Conservation (phyloP, 306 rosid species). For the Morella rubra region DNA sequence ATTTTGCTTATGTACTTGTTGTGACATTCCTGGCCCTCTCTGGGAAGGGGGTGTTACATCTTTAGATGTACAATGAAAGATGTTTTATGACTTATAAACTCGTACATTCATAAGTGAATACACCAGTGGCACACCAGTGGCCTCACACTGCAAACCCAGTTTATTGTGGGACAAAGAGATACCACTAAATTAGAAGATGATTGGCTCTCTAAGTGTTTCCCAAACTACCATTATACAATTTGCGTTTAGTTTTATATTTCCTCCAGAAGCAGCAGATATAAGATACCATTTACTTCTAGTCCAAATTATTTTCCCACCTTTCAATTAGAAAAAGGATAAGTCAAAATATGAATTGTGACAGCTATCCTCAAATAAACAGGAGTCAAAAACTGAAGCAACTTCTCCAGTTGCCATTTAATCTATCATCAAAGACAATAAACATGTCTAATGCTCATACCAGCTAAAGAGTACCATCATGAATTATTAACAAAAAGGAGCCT, state of each 20-base stretch:
- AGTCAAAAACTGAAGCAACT: constrained; percentile 4
- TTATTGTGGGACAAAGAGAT: not conserved
- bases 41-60: no score
- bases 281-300: not conserved
- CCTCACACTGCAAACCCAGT: not conserved
- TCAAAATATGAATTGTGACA: constrained; percentile 1
- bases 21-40: no score
- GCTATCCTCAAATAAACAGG: not conserved
- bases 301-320: not conserved
- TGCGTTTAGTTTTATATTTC: not conserved
- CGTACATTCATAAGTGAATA: not conserved
- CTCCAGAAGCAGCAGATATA: constrained; percentile 11
- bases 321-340: not conserved
- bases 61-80: not conserved
- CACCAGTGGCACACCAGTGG: no score
- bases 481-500: not conserved
- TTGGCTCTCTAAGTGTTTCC: not conserved
- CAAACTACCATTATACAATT: not conserved
- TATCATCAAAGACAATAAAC: not conserved
- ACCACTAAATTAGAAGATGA: not conserved
- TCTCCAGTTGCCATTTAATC: not conserved
- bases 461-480: constrained; percentile 4
- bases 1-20: no score
- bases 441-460: not conserved
- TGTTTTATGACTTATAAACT: not conserved